Evolutionary conservation across 768 basidiomycete genomes (phyloP), one percentile per base, ranked within the genome.

Genomic region (Coprinopsis sp.): DNA sequence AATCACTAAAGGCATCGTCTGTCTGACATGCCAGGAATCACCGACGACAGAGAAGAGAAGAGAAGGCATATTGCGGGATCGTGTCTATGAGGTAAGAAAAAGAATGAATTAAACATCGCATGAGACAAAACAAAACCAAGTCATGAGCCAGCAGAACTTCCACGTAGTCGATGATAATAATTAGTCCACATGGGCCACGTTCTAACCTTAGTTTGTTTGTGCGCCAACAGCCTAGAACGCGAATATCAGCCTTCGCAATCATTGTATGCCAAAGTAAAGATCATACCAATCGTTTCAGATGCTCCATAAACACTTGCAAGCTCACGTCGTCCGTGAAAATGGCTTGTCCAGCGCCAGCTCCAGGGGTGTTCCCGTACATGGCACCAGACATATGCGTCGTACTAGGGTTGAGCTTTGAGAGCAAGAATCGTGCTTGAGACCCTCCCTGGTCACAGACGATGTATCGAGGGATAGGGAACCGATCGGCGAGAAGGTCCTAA

Each of bases 251-350:
- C 43, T 16, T 22, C 29, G 37, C n/a, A 44, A 33, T 27, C 27
- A 23, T 23, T 16, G 16, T 33, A 31, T 23, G 19, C 18, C 24
- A 27, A 34, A 16, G 23, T 29, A 44, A 23, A 41, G 30, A 25
- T 70, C 83, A 60, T 56, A 86, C 93, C 72, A 97, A 67, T 59
- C 92, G 83, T 65, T 95, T 96, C 67, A 97, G 71, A 70, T 94
- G 90, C 60, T 96, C 94, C 93, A 93, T 94, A 73, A 96, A 95
- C 46, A 94, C 88, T 65, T 94, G 91, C 68, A 97, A 77, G 63
- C 91, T 96, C 52, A 98, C 95, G 65, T 99, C 95, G 62, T 98
- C 96, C 46, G 96, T 99, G 65, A 97, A 96, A 65, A 99, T 97
- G 13, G 92, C 90, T 65, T 92, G 88, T 4, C 94, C 94, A 2